Base-by-base conservation (phyloP, 1,284 basidiomycete species). In the Porogramme epimiltina region DNA sequence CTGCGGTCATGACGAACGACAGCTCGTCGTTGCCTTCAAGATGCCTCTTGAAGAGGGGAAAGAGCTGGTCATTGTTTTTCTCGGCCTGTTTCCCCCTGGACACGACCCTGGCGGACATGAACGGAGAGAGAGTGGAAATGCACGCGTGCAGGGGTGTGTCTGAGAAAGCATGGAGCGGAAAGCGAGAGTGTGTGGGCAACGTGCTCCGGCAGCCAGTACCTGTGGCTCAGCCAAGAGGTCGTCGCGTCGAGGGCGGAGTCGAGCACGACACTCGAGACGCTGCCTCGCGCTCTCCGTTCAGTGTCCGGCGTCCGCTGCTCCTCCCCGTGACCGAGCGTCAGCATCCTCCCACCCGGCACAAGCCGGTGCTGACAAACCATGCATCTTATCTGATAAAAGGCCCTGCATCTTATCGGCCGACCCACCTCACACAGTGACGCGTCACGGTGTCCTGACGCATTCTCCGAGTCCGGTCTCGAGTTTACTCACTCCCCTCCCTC, bases 61-160 rank as follows among this genome's bases (percentile, higher is more conserved):
- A 63, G 26, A 63, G 46, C 24, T 51, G 51, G 45, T 59, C 58
- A 39, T 63, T 63, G 38, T 55, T 62, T 46, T 49, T 51, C 38
- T 48, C 52, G 22, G 56, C 45, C 28, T 8, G 28, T 13, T 13
- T 6, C 13, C 28, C 28, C 13, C 13, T 31, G 13, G 13, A 31
- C 28, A 13, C 28, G 28, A 31, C 28, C 28, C 13, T 13, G 28
- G 28, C 28, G 28, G 28, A 24, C 34, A 42, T 36, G 39, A 19
- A 40, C 13, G 26, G 34, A n/a, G 16, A 13, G 9, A 5, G 9
- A 5, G 16, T 6, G 34, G 6, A 37, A 6, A n/a, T 9, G n/a
- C 13, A n/a, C 34, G 16, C 34, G 13, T n/a, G 34, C 34, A 18
- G 34, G 16, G n/a, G 34, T 9, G 10, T 16, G n/a, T 10, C 34